phyloP scores from a whole-genome alignment of 345 rosid genomes.

The Salix arbutifolia region DNA sequence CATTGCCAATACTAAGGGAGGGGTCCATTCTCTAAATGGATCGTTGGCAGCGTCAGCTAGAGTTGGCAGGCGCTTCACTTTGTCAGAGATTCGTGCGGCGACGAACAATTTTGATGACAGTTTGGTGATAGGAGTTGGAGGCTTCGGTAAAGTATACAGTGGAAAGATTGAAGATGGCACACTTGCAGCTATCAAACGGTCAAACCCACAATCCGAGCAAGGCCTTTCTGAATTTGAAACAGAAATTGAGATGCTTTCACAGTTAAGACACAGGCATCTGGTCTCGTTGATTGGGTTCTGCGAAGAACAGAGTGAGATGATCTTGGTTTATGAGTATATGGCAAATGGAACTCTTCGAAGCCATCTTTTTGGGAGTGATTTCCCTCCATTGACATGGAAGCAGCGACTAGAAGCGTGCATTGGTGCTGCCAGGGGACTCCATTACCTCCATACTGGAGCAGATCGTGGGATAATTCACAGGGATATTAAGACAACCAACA shows the following conservation, averaged over 20 bases:
- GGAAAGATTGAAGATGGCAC: constrained; percentile 78
- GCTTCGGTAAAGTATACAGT: constrained; percentile 82
- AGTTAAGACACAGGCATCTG: constrained; percentile 82
- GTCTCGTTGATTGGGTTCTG: constrained; percentile 91
- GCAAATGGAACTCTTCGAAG: constrained; percentile 80
- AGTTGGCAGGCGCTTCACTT: constrained; percentile 57
- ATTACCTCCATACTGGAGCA: constrained; percentile 89
- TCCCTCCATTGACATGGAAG: constrained; percentile 75
- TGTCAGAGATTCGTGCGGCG: constrained; percentile 71
- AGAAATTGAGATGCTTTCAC: constrained; percentile 84
- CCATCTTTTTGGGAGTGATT: constrained; percentile 71
- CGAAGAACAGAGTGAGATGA: constrained; percentile 84
- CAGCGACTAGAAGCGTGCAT: constrained; percentile 76
- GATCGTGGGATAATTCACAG: constrained; percentile 85
- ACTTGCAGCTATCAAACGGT: constrained; percentile 73
- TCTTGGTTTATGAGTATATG: constrained; percentile 91
- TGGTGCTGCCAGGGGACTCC: constrained; percentile 82
- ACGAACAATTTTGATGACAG: constrained; percentile 73
- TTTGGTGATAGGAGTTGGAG: constrained; percentile 80
- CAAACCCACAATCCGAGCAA: constrained; percentile 87
- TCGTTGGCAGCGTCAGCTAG: constrained; percentile 37
- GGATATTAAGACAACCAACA: constrained; percentile 88
- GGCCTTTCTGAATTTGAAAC: constrained; percentile 86
- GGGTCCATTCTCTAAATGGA: constrained; percentile 32
- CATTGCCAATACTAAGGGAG: constrained; percentile 52